Evolutionary conservation across 257 asterid genomes (phyloP), one percentile per base, ranked within the genome.

Genomic region (Cynanchum wilfordii): DNA sequence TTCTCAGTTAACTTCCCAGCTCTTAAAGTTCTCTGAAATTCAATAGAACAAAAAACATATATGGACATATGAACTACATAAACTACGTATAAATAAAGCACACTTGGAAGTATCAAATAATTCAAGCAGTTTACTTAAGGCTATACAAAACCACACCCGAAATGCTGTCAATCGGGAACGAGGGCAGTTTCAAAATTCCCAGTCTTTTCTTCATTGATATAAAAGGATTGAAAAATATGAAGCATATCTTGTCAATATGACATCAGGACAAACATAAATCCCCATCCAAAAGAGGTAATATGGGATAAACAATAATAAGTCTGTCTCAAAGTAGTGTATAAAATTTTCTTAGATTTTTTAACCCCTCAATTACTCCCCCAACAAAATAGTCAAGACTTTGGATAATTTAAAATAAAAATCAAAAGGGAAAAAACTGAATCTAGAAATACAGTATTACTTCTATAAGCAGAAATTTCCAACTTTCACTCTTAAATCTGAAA

Each of bases 1-100:
- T 73, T 89, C 85, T 95, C 98, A 69, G 86, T 95, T 80, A 95
- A 86, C 82, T 95, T 95, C 72, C 98, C 99, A 78, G 98, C 96
- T 78, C 83, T 82, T 77, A 95, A 77, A 51, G 93, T 92, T 85
- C 90, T 87, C 99, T 95, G 89, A 70, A 65, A 76, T 66, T 24
- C 59, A 75, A 79, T 54, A 77, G 76, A 40, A 50, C 27, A 27
- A 2, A 27, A 27, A 22, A 22, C 11, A 22, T 16, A 42, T 8
- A 56, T 64, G 20, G 10, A 72, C n/a, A 19, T 40, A 47, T n/a
- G 44, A 50, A 30, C 69, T 20, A 49, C 69, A 63, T 33, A 63
- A 5, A 9, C 27, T 7, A 1, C 7, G 13, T 8, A 33, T 16
- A 30, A 29, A n/a, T n/a, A n/a, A 63, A 16, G 66, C 38, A 22